Evolutionary conservation across 192 early-diverging fungal species (phyloP).

Genomic region (Mortierella claussenii): DNA sequence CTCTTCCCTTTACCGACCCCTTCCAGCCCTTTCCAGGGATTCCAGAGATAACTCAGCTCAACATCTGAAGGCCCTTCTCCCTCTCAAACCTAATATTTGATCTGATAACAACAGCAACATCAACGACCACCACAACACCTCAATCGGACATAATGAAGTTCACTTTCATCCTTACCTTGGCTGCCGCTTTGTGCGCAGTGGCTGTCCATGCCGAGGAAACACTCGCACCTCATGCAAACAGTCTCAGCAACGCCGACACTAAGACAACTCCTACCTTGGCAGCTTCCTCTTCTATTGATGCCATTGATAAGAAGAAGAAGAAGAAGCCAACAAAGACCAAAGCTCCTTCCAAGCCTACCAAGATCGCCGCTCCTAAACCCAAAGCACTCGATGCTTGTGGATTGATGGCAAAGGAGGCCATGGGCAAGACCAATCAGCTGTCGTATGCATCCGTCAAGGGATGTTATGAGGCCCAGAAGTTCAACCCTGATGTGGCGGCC

Average conservation of each 20-base stretch:
- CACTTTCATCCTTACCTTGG: constrained; percentile 56
- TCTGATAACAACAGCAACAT: constrained; percentile 11
- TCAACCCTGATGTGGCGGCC: constrained; percentile 12
- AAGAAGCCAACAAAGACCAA: constrained; percentile 15
- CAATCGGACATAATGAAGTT: constrained; percentile 63
- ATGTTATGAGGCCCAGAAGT: constrained; percentile 22
- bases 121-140: constrained; percentile 35
- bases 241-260: too few species aligned
- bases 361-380: neutral
- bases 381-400: constrained; percentile 1
- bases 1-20: constrained; percentile 2
- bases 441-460: constrained; percentile 15
- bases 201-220: constrained; percentile 57
- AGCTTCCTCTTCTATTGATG: too few species aligned
- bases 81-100: neutral
- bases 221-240: constrained; percentile 1
- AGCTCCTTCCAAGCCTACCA: too few species aligned
- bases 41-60: neutral
- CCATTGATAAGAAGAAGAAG: too few species aligned
- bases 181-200: constrained; percentile 61
- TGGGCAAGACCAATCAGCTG: neutral
- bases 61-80: neutral
- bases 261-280: too few species aligned
- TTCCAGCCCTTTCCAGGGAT: constrained; percentile 43
- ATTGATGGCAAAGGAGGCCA: constrained; percentile 10